Conservation (phyloP, 192 early-diverging fungal species). For the Coemansia sp. region DNA sequence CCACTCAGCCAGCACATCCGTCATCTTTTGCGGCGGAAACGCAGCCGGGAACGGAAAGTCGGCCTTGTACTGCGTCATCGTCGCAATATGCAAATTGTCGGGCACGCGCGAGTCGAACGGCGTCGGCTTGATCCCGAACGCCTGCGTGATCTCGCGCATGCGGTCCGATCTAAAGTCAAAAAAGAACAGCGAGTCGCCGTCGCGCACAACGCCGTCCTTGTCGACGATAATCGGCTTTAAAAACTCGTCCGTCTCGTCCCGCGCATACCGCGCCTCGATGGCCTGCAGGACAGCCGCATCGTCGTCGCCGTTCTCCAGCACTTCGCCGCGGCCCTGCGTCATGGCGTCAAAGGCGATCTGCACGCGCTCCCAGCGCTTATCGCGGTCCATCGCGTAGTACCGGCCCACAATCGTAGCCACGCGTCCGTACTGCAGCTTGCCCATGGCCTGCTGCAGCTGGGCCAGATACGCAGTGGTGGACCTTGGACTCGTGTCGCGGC, state of each 20-base stretch:
- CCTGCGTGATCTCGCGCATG: conserved; percentile 88
- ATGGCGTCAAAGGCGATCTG: conserved; percentile 91
- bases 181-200: conserved; percentile 90
- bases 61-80: conserved; percentile 97
- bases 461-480: conserved; percentile 78
- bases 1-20: conserved; percentile 97
- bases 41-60: conserved; percentile 94
- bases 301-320: conserved; percentile 65
- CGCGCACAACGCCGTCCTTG: conserved; percentile 70
- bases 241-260: conserved; percentile 98
- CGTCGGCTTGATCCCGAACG: conserved; percentile 78
- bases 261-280: conserved; percentile 80
- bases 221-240: conserved; percentile 95
- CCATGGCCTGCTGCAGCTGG: conserved; percentile 61
- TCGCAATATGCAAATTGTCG: conserved; percentile 77
- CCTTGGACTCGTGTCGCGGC: conserved; percentile 91
- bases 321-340: conserved; percentile 64
- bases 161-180: conserved; percentile 99
- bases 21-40: conserved; percentile 96
- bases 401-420: conserved; percentile 92
- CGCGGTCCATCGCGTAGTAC: conserved; percentile 99
- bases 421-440: conserved; percentile 65
- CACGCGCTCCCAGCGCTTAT: conserved; percentile 99
- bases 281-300: conserved; percentile 53
- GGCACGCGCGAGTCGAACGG: conserved; percentile 81